These are phyloP conservation scores for Fulvia fulva DNA, from an alignment of 2,329 filamentous ascomycete species.

Conservation along the genomic window DNA sequence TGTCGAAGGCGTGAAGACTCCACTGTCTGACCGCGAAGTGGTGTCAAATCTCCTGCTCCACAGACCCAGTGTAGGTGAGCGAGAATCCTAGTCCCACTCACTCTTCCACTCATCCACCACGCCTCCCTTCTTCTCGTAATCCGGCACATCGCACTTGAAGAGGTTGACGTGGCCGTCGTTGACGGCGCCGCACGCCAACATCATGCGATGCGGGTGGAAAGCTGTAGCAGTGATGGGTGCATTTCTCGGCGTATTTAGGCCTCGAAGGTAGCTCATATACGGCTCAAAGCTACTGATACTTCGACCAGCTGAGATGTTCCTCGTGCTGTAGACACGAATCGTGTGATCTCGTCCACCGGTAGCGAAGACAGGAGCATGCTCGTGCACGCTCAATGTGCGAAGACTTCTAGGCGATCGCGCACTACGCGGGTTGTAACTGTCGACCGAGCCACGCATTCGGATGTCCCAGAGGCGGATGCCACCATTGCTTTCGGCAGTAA, in stretches of 20 bases:
- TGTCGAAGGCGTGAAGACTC: not conserved
- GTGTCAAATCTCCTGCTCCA: not conserved
- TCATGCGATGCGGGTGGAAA: constrained; percentile 92
- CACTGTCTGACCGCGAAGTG: not conserved
- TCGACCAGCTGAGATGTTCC: constrained; percentile 59
- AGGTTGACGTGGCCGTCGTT: constrained; percentile 90
- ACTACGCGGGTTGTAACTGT: constrained; percentile 45
- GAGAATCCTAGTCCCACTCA: constrained; percentile 2
- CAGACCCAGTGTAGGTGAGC: not conserved
- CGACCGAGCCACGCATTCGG: constrained; percentile 53
- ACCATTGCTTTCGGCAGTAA: constrained; percentile 86
- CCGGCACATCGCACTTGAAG: constrained; percentile 47
- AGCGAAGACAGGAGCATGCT: constrained; percentile 93
- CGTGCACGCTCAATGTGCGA: constrained; percentile 84
- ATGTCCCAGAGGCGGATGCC: constrained; percentile 97
- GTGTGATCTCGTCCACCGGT: constrained; percentile 84
- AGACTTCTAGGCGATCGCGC: constrained; percentile 39
- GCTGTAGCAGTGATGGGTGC: constrained; percentile 82
- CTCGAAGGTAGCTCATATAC: constrained; percentile 61
- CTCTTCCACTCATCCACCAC: constrained; percentile 8
- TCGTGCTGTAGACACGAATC: constrained; percentile 86
- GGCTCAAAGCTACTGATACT: constrained; percentile 65
- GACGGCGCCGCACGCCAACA: constrained; percentile 80
- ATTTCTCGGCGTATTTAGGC: constrained; percentile 40
- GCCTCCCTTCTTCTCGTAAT: constrained; percentile 12